Evolutionary conservation across 371 early-diverging fungal genomes (phyloP), one percentile per base, ranked within the genome.

Genomic region (Batkoa obscura): DNA sequence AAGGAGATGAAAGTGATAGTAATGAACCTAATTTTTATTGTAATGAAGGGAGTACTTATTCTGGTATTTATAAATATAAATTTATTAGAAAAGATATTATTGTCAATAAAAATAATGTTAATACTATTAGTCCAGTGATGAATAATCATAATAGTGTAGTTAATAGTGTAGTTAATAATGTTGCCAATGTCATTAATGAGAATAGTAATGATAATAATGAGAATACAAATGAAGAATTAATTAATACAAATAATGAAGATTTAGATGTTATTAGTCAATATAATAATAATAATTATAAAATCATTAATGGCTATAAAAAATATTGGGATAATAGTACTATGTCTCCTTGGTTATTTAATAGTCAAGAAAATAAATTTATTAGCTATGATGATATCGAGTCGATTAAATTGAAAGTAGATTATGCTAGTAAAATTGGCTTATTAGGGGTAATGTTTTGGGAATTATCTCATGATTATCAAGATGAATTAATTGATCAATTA

Each of bases 291-390:
- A 62, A 0, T 60, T 72, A 1, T 73, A 75, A 1, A 69, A 69
- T 23, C 72, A 74, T 15, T 66, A n/a, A n/a, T n/a, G n/a, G n/a
- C n/a, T 70, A 66, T 62, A 57, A 8, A 1, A 47, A 49, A 3
- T 57, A 75, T 57, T 80, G 76, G 79, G 84, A 83, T 50, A 60
- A 70, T n/a, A 62, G 62, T 6, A 66, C 79, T 17, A 62, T 74
- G 63, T 81, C 83, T 0, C 83, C 83, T n/a, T 81, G 82, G 83
- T 61, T 83, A 56, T 81, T 76, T 68, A 75, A 78, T 42, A 63
- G 72, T 2, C 53, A 65, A 1, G 62, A 64, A 39, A 70, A 73
- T 36, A 67, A 64, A 0, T 80, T 72, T 50, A 71, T 84, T 41
- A 72, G 76, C 13, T 84, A 80, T 56, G 82, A 84, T 58, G 81